A percentile compares a stretch with the other conserved stretches of the same genome.
Conservation (phyloP, 2,329 filamentous ascomycete genomes). For the Exophiala sp. region DNA sequence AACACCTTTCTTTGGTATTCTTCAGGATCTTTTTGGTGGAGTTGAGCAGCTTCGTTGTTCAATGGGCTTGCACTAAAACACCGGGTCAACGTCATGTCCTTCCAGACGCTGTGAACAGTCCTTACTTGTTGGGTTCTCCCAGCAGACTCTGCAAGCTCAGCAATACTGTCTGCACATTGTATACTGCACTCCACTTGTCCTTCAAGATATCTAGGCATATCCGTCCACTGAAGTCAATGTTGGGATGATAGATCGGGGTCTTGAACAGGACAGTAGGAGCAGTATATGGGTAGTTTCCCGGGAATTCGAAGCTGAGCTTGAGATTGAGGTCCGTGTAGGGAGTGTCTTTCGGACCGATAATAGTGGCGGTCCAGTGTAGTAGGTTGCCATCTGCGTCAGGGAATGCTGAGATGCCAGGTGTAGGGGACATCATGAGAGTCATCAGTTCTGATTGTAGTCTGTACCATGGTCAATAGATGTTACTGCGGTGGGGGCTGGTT, state of each 20-base stretch:
- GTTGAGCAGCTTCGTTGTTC: conserved; percentile 91
- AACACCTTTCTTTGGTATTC: conserved; percentile 80
- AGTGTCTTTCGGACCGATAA: conserved; percentile 84
- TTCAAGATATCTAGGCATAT: conserved; percentile 98
- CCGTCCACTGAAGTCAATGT: conserved; percentile 93
- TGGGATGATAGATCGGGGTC: conserved; percentile 98
- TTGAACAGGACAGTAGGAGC: conserved; percentile 92
- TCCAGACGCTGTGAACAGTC: conserved; percentile 19
- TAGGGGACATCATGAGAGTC: conserved; percentile 94
- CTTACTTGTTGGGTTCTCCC: conserved; percentile 97
- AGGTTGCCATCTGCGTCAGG: conserved; percentile 86
- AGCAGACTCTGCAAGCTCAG: conserved; percentile 91
- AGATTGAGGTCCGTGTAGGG: conserved; percentile 84
- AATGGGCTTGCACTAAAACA: conserved; percentile 74
- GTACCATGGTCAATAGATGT: conserved; percentile 13
- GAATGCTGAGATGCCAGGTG: conserved; percentile 91
- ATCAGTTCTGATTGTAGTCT: conserved; percentile 97
- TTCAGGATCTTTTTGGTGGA: conserved; percentile 85
- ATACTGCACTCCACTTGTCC: conserved; percentile 98
- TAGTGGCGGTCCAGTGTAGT: conserved; percentile 89
- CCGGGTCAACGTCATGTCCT: conserved; percentile 7
- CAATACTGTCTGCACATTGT: conserved; percentile 92
- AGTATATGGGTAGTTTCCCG: conserved; percentile 86
- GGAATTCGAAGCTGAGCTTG: conserved; percentile 90
- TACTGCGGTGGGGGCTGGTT: background rate